A percentile compares a stretch with the other conserved stretches of the same genome.
Evolutionary conservation across 495 filamentous ascomycete species (phyloP).

Genomic region (Hyaloscypha hepaticicola): DNA sequence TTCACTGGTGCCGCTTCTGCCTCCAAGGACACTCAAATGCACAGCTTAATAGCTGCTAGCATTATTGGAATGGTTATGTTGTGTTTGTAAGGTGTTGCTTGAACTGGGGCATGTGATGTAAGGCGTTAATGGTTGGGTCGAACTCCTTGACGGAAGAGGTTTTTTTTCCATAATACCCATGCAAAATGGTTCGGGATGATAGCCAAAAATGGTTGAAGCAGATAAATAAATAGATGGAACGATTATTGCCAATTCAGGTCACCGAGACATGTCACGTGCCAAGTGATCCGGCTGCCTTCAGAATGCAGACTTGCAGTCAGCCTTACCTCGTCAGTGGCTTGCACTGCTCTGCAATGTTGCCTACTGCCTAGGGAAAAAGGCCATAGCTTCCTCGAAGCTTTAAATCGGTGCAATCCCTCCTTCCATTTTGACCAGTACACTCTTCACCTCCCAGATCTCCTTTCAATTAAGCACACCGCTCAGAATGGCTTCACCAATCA

Average conservation of each 20-base stretch:
- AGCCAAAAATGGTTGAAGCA: too few relatives aligned
- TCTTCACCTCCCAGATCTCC: not conserved
- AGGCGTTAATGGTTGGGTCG: not conserved
- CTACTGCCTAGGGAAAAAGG: too few relatives aligned
- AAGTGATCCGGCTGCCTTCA: too few relatives aligned
- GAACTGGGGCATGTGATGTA: not conserved
- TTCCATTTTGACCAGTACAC: too few relatives aligned
- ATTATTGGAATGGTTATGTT: not conserved
- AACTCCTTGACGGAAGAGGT: not conserved
- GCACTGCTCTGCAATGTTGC: too few relatives aligned
- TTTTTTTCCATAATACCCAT: not conserved
- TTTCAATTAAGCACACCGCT: not conserved
- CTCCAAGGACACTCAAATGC: not conserved
- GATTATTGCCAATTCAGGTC: too few relatives aligned
- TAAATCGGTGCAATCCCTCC: too few relatives aligned
- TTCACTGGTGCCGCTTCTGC: constrained; percentile 2
- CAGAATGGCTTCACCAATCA: not conserved
- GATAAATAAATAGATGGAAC: not conserved
- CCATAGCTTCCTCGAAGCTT: too few relatives aligned
- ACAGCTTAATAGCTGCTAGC: not conserved
- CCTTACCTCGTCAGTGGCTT: too few relatives aligned
- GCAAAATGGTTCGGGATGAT: not conserved
- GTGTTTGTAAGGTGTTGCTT: not conserved
- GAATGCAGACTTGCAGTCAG: too few relatives aligned
- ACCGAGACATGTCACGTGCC: too few relatives aligned